Evolutionary conservation across 768 basidiomycete species (phyloP), one percentile per base, ranked within the genome.

Genomic region (Neoboletus brunneissimus): DNA sequence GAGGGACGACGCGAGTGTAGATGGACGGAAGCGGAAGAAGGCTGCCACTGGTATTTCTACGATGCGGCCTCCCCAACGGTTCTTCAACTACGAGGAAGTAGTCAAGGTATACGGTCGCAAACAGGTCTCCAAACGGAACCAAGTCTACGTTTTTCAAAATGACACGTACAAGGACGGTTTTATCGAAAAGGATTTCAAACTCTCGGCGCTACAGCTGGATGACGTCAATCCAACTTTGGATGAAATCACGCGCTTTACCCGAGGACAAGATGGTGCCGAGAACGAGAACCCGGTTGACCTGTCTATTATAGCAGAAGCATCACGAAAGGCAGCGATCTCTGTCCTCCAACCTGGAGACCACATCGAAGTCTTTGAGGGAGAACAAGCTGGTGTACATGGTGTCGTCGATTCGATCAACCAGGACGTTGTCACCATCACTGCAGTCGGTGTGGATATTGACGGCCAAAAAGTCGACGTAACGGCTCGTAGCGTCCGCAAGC

Each of bases 321-420:
- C 95, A 2, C 79, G 88, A 45, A 94, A 92, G 67, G 87, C 91
- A 6, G 91, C 94, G n/a, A 89, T 94, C 34, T 84, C 90, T 12
- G 92, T 94, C 8, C 77, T 99, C n/a, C 94, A 97, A 68, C 97
- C 97, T 0, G 97, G 97, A 47, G 97, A 99, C 74, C 91, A 94
- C 62, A 86, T 99, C 45, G 97, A 99, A 69, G 93, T 98, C 15
- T 94, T 94, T 64, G 94, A 98, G 70, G 97, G 97, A 42, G 94
- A 98, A 73, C 94, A 98, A 69, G 80, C 89, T 8, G 97, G 97
- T 58, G 83, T 97, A 10, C 86, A 93, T 59, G 97, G 97, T 72
- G 83, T 89, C 12, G 92, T 99, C 27, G 92, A 95, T 57, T 88
- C 92, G 53, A 91, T 98, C 60, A 79, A 82, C 31, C 85, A 88